phyloP scores from a whole-genome alignment of 1,284 basidiomycete genomes.

The Flammula alnicola region DNA sequence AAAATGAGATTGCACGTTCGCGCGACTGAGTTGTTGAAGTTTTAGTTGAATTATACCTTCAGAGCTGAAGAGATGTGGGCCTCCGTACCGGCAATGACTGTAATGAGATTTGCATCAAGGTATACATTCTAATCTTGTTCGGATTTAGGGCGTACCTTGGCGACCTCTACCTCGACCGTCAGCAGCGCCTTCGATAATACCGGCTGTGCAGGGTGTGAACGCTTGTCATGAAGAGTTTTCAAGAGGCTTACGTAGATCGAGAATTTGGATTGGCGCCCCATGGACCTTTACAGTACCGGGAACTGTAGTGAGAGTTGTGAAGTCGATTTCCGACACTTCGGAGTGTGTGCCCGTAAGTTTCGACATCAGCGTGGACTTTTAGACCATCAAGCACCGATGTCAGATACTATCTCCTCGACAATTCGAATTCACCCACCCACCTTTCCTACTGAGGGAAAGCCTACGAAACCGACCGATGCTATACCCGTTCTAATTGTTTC shows the following conservation, averaged over 20 bases:
- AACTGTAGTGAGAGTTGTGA: slow-evolving; percentile 92
- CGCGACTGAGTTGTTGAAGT: slow-evolving; percentile 67
- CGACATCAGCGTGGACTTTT: slow-evolving; percentile 95
- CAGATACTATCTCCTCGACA: background rate
- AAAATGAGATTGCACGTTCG: slow-evolving; percentile 99
- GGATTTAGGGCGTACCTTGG: slow-evolving; percentile 65
- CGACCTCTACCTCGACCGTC: slow-evolving; percentile 98
- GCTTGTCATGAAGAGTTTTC: background rate
- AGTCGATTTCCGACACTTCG: slow-evolving; percentile 98
- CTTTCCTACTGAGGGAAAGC: slow-evolving; percentile 88
- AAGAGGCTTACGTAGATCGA: slow-evolving; percentile 73
- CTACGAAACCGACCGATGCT: slow-evolving; percentile 96
- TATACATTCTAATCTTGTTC: background rate
- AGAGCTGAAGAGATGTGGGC: slow-evolving; percentile 14
- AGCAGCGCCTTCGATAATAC: slow-evolving; percentile 99
- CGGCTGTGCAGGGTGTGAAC: slow-evolving; percentile 54
- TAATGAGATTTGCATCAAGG: slow-evolving; percentile 6
- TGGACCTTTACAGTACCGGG: slow-evolving; percentile 96
- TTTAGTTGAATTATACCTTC: slow-evolving; percentile 20
- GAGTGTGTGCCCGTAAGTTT: slow-evolving; percentile 98
- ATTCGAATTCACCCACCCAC: slow-evolving; percentile 43
- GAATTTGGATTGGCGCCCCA: slow-evolving; percentile 90
- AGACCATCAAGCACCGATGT: slow-evolving; percentile 12
- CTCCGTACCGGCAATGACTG: slow-evolving; percentile 81
- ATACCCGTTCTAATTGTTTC: slow-evolving; percentile 76